These are phyloP conservation scores for Hypomyces perniciosus DNA, from an alignment of 2,329 filamentous ascomycete genomes.

Conservation along the genomic window DNA sequence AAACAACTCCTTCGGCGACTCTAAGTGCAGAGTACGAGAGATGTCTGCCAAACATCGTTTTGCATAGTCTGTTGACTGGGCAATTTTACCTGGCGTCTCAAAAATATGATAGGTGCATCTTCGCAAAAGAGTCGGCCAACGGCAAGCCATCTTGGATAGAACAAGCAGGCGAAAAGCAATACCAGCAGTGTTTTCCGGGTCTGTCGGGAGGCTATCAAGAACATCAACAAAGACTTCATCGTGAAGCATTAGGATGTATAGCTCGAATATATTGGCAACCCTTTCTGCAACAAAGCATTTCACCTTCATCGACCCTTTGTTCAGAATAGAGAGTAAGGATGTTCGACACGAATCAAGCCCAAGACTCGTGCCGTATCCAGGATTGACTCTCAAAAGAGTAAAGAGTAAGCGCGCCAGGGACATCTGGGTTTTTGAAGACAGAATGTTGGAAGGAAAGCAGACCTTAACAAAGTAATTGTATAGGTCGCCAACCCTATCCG, in stretches of 20 bases:
- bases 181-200: slow-evolving; percentile 67
- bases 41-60: slow-evolving; percentile 63
- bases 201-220: slow-evolving; percentile 67
- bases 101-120: slow-evolving; percentile 91
- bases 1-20: slow-evolving; percentile 67
- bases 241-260: slow-evolving; percentile 77
- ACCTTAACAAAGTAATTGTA: slow-evolving; percentile 71
- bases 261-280: slow-evolving; percentile 68
- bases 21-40: slow-evolving; percentile 57
- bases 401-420: slow-evolving; percentile 64
- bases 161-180: slow-evolving; percentile 78
- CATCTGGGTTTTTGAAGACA: slow-evolving; percentile 64
- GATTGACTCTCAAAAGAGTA: slow-evolving; percentile 58
- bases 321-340: slow-evolving; percentile 67
- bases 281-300: slow-evolving; percentile 69
- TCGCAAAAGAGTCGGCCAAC: slow-evolving; percentile 80
- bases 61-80: slow-evolving; percentile 62
- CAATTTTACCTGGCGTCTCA: slow-evolving; percentile 73
- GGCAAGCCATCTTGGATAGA: slow-evolving; percentile 68
- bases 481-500: slow-evolving; percentile 63
- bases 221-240: slow-evolving; percentile 81
- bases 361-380: slow-evolving; percentile 58
- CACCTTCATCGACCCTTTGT: slow-evolving; percentile 58
- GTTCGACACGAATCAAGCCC: slow-evolving; percentile 57
- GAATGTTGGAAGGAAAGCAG: slow-evolving; percentile 59